Conservation (phyloP, 179 eudicot species). For the Spinacia oleracea region DNA sequence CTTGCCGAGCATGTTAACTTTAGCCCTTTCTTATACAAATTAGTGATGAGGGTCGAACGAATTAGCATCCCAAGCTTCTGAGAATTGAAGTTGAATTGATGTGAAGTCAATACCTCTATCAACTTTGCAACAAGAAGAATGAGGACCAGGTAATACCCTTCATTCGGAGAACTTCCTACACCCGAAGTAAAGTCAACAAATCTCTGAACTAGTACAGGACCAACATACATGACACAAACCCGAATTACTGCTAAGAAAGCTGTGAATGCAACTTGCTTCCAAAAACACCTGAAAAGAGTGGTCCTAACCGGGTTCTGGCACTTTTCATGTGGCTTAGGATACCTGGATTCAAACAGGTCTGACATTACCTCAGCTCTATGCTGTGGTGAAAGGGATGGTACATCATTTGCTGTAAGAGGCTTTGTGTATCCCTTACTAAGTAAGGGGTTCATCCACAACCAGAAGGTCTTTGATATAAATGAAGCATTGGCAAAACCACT, state of each 20-base stretch:
- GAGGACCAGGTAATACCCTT: conserved; percentile 82
- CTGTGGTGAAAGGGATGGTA: conserved; percentile 78
- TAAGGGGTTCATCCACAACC: conserved; percentile 85
- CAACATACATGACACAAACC: conserved; percentile 81
- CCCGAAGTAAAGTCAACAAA: conserved; percentile 83
- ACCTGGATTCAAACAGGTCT: conserved; percentile 61
- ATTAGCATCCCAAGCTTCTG: conserved; percentile 89
- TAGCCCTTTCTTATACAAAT: conserved; percentile 80
- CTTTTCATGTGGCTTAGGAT: conserved; percentile 74
- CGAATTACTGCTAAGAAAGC: conserved; percentile 73
- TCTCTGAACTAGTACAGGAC: conserved; percentile 71
- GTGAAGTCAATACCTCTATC: conserved; percentile 69
- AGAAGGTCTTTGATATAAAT: conserved; percentile 61
- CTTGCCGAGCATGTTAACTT: conserved; percentile 77
- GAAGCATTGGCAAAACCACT: conserved; percentile 76
- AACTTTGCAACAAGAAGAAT: conserved; percentile 68
- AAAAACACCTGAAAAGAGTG: conserved; percentile 76
- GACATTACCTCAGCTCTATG: conserved; percentile 81
- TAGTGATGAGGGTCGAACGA: conserved; percentile 77
- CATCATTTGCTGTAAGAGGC: conserved; percentile 65
- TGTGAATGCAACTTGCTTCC: conserved; percentile 72
- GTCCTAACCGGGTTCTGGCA: conserved; percentile 69
- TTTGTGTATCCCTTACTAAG: conserved; percentile 66
- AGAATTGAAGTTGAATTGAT: conserved; percentile 85
- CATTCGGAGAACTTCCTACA: conserved; percentile 54